Conservation (phyloP, 345 rosid genomes). For the Streptanthus diversifolius region DNA sequence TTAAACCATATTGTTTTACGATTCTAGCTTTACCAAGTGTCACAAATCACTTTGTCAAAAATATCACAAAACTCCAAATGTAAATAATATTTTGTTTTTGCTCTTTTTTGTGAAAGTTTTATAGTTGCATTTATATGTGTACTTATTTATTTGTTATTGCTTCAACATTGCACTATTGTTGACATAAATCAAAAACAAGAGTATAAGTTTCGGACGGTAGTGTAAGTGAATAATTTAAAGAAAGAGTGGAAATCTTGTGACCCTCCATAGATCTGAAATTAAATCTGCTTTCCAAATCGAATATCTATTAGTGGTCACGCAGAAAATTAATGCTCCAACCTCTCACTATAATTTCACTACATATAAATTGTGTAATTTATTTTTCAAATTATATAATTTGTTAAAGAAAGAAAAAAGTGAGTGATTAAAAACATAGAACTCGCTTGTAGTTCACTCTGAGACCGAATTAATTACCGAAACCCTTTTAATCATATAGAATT, state of each 20-base stretch:
- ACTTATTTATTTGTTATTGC: neutral
- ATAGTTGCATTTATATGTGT: neutral
- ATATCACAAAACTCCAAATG: neutral
- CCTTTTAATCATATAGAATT: neutral
- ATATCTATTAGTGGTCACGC: slow-evolving; percentile 23
- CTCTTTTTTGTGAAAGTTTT: neutral
- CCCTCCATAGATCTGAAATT: neutral
- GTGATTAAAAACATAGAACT: neutral
- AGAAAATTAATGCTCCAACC: slow-evolving; percentile 16
- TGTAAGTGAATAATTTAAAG: slow-evolving; percentile 3
- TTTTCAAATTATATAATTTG: neutral
- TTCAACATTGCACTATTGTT: slow-evolving; percentile 5
- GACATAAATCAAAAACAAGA: neutral
- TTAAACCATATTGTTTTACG: neutral
- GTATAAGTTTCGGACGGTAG: neutral
- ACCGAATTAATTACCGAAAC: neutral
- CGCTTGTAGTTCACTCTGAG: slow-evolving; percentile 8
- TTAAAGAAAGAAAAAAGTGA: neutral
- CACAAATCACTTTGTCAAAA: slow-evolving; percentile 1
- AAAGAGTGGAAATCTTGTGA: slow-evolving; percentile 18
- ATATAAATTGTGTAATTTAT: neutral
- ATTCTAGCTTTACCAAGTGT: slow-evolving; percentile 9
- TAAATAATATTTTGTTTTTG: neutral
- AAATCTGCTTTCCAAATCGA: neutral
- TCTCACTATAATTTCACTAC: neutral